Evolutionary conservation across 2,329 filamentous ascomycete genomes (phyloP), one percentile per base, ranked within the genome.

Genomic region (Fusarium newnesense): DNA sequence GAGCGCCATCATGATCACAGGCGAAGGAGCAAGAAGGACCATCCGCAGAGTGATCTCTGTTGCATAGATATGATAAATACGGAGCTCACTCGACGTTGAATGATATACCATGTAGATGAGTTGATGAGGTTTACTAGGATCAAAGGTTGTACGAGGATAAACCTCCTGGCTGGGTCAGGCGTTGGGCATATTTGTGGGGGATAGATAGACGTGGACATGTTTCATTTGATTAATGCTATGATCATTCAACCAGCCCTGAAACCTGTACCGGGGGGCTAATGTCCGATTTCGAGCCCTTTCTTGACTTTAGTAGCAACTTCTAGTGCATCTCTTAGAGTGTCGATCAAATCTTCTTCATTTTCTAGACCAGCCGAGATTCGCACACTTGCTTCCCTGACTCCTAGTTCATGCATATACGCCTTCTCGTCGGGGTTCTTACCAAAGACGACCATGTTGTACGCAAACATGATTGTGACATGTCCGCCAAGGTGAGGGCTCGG

Each of bases 11-110:
- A 93, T 93, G 83, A 86, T 98, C 24, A 87, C 88, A 39, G 96
- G 96, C 1, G 96, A 98, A 77, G 96, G 96, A 8, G 88, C 92
- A 24, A 91, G 96, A 83, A 94, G 92, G 84, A 94, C 85, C 73
- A 91, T 99, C 57, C 90, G 96, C 78, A 90, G 95, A 77, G 89
- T 97, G 49, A 93, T 87, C 49, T 64, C 69, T 10, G 63, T 76
- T 58, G 69, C 59, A 24, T 78, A 63, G 62, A 47, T 40, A 39
- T 42, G 39, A 53, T 44, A 40, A 26, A 46, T 28, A 30, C 54
- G 30, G 67, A 43, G 60, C 42, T 26, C 56, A 47, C 46, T 61
- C 50, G 64, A 77, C 63, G 72, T 61, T 76, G 57, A 74, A 78
- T 72, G 74, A 75, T 73, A 74, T 76, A 77, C 66, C 69, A 75